Conservation (phyloP, 2,329 filamentous ascomycete genomes). For the Talaromyces funiculosus region DNA sequence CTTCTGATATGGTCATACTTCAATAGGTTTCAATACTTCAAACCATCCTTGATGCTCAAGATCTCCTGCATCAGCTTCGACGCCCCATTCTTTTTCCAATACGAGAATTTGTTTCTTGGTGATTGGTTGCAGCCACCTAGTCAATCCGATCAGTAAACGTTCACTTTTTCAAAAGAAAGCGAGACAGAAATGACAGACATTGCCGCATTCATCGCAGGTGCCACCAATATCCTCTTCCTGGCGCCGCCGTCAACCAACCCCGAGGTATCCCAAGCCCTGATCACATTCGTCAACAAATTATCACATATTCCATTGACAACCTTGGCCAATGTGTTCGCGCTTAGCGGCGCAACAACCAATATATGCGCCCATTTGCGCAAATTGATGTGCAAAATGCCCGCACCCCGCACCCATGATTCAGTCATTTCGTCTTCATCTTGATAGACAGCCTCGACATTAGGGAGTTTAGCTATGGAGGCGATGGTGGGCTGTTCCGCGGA, state of each 20-base stretch:
- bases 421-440: conserved; percentile 81
- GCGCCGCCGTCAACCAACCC: conserved; percentile 49
- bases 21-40: conserved; percentile 65
- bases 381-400: conserved; percentile 85
- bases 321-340: conserved; percentile 81
- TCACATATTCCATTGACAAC: conserved; percentile 73
- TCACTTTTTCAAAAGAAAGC: neutral
- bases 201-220: conserved; percentile 79
- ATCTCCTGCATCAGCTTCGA: conserved; percentile 29
- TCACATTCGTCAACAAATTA: conserved; percentile 64
- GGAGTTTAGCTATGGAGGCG: conserved; percentile 51
- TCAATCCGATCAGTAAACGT: neutral
- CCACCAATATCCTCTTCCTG: conserved; percentile 66
- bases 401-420: conserved; percentile 66
- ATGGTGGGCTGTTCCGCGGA: conserved; percentile 69
- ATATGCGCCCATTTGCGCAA: conserved; percentile 76
- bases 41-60: conserved; percentile 51
- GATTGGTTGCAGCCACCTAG: conserved; percentile 67
- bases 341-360: conserved; percentile 72
- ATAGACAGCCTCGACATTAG: conserved; percentile 76
- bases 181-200: conserved; percentile 49
- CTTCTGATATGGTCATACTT: conserved; percentile 25
- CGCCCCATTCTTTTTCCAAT: conserved; percentile 66
- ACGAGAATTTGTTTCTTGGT: conserved; percentile 66
- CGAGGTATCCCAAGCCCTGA: conserved; percentile 83